Base-by-base conservation (phyloP, 2,329 filamentous ascomycete species). In the Hypoxylon sp. region DNA sequence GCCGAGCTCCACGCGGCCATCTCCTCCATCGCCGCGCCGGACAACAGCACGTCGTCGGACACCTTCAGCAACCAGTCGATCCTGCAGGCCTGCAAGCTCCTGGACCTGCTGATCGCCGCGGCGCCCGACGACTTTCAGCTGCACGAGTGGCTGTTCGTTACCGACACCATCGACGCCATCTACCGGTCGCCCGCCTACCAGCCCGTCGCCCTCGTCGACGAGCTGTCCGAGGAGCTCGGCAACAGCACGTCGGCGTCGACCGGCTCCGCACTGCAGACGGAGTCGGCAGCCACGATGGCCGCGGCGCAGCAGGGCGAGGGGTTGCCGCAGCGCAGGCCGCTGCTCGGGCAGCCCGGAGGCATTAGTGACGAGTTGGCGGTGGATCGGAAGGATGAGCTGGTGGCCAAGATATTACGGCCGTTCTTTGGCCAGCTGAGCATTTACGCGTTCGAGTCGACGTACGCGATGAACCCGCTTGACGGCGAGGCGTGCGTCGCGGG, bases 81-180 rank as follows among this genome's bases (percentile, higher is more conserved):
- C 15, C 80, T 99, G 2, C 94, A 99, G 76, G 94, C 93, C 0
- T 97, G 94, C 79, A 99, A 98, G 75, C 84, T 99, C 2, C 85
- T 99, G 3, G 95, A 99, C 73, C 82, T 93, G 19, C 83, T 99
- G n/a, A 85, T 98, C 13, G 89, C 93, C 44, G 83, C 94, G 6
- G 90, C 91, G 4, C 94, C 94, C 0, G 95, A 99, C 70, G 95
- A 99, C 76, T 99, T 98, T 79, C 95, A 98, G 77, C 86, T 98
- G n/a, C 91, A 97, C 72, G 93, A 97, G 80, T 99, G 95, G 95
- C 87, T 98, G 3, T 99, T 97, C 77, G 89, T 99, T 57, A 97
- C 93, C 1, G 95, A 99, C 77, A 98, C 94, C 13, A 94, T 97
- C 68, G 95, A 99, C 72, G 94, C 95, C 1, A 91, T 99, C 32